Percentiles rank a stretch among this genome's conserved stretches.
phyloP scores from a whole-genome alignment of 2,329 filamentous ascomycete species.

The Aspergillus carbonarius region DNA sequence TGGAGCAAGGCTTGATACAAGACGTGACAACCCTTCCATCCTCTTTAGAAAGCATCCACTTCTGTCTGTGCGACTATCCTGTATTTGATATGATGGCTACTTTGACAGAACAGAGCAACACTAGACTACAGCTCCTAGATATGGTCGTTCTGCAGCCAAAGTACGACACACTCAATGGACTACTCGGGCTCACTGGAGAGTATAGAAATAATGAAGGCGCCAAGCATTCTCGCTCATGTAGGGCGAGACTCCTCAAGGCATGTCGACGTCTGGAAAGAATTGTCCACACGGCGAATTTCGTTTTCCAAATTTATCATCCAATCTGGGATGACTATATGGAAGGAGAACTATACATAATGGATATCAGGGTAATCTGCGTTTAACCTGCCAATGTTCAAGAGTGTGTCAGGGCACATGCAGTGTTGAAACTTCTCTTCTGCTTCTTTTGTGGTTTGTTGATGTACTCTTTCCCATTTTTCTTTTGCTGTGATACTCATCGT shows the following conservation, averaged over 20 bases:
- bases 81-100: neutral
- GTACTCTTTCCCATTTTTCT: no score
- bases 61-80: constrained; percentile 3
- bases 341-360: no score
- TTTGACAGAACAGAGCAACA: constrained; percentile 5
- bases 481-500: no score
- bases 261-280: neutral
- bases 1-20: constrained; percentile 5
- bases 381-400: no score
- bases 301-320: no score
- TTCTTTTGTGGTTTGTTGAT: no score
- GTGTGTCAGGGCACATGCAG: no score
- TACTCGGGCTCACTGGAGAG: neutral
- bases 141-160: neutral
- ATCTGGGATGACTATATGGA: no score
- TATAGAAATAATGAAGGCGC: neutral
- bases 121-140: neutral
- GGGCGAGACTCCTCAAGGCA: neutral
- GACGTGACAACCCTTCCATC: neutral
- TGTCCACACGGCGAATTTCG: no score
- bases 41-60: neutral
- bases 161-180: neutral
- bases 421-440: no score
- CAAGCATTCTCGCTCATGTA: neutral
- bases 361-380: no score